Percentiles rank a stretch among this genome's conserved stretches.
These are phyloP conservation scores for Circinella umbellata DNA, from an alignment of 371 early-diverging fungal genomes.

Conservation along the genomic window DNA sequence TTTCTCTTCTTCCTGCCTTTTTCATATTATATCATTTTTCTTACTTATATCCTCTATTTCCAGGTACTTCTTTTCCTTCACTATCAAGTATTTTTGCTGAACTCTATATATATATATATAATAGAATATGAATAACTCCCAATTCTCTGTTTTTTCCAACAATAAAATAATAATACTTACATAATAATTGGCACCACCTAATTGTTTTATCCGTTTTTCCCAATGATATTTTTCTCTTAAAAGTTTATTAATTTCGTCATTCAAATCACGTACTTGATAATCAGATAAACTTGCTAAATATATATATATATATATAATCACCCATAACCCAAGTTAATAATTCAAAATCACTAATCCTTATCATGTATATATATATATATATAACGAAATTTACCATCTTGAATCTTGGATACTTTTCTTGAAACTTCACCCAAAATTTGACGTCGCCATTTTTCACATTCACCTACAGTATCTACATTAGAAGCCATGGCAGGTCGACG, in stretches of 20 bases:
- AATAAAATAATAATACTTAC: constrained; percentile 47
- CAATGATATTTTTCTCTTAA: constrained; percentile 91
- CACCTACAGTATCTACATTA: constrained; percentile 67
- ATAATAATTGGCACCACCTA: constrained; percentile 95
- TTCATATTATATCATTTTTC: not conserved
- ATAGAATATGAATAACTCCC: constrained; percentile 10
- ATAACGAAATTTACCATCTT: constrained; percentile 88
- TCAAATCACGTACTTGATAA: constrained; percentile 91
- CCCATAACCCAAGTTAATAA: no score
- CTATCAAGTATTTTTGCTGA: constrained; percentile 79
- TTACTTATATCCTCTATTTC: constrained; percentile 91
- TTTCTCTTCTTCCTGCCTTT: not conserved
- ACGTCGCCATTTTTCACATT: constrained; percentile 91
- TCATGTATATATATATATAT: no score
- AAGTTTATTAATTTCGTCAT: constrained; percentile 95
- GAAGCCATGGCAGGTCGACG: constrained; percentile 81
- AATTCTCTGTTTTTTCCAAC: no score
- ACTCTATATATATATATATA: constrained; percentile 43
- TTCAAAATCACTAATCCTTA: no score
- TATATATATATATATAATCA: no score
- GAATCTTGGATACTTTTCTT: constrained; percentile 87
- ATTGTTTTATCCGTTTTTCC: constrained; percentile 89
- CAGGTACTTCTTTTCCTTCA: constrained; percentile 92
- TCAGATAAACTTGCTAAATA: constrained; percentile 78
- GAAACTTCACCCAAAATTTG: constrained; percentile 89